Conservation (phyloP, 805 yeast species). For the Yarrowia sp. region DNA sequence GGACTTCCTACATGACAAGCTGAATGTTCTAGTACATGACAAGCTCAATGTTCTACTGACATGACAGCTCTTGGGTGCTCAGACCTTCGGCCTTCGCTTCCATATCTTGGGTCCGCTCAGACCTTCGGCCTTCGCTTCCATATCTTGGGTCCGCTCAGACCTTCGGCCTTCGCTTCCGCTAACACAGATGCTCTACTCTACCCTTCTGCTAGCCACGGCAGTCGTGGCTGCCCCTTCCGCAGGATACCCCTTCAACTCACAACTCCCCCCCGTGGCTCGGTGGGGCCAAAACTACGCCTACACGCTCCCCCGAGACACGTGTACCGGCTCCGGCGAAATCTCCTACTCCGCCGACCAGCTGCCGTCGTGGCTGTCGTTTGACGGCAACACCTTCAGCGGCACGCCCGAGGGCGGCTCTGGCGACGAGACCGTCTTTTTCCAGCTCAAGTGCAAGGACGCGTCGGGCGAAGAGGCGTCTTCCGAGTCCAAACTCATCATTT, state of each 20-base stretch:
- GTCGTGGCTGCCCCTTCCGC: slow-evolving; percentile 58
- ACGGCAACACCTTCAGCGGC: slow-evolving; percentile 68
- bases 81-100: not conserved
- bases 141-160: slow-evolving; percentile 19
- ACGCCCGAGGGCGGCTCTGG: slow-evolving; percentile 54
- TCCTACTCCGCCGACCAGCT: slow-evolving; percentile 62
- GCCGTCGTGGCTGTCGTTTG: slow-evolving; percentile 85
- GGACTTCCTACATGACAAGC: too few relatives aligned
- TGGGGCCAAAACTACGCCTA: slow-evolving; percentile 67
- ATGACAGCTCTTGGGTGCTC: too few relatives aligned
- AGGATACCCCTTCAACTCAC: slow-evolving; percentile 82
- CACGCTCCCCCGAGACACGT: slow-evolving; percentile 75
- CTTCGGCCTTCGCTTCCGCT: slow-evolving; percentile 17
- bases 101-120: too few relatives aligned
- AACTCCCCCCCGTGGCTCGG: slow-evolving; percentile 87
- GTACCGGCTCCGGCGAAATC: slow-evolving; percentile 51
- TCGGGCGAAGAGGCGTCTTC: slow-evolving; percentile 54
- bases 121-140: not conserved
- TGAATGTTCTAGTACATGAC: too few relatives aligned
- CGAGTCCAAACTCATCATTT: slow-evolving; percentile 67
- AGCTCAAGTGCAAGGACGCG: slow-evolving; percentile 68
- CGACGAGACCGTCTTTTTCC: slow-evolving; percentile 59
- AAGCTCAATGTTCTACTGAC: too few relatives aligned
- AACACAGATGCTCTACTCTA: slow-evolving; percentile 18
- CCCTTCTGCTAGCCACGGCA: slow-evolving; percentile 40